These are phyloP conservation scores for Saccharomycopsis hybrid DNA, from an alignment of 1,139 yeast genomes.

Conservation along the genomic window DNA sequence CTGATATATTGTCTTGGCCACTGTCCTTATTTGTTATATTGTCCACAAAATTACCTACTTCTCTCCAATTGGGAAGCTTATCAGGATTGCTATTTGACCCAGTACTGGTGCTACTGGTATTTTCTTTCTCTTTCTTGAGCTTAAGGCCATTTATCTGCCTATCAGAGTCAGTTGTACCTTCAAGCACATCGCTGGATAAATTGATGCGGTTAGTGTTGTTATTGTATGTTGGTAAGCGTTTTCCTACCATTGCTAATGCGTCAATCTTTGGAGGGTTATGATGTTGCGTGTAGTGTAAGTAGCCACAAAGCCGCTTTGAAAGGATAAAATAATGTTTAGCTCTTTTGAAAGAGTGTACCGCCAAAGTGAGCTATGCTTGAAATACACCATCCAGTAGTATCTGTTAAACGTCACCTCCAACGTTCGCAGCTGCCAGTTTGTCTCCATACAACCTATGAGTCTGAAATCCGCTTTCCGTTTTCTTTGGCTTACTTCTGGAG, in stretches of 20 bases:
- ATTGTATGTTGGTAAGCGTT: constrained; percentile 16
- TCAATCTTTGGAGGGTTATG: neutral
- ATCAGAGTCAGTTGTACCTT: constrained; percentile 1
- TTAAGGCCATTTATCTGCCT: constrained; percentile 9
- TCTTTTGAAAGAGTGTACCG: too few species aligned
- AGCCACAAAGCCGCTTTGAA: too few species aligned
- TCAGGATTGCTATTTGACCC: neutral
- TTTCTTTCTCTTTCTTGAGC: constrained; percentile 10
- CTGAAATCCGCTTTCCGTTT: too few species aligned
- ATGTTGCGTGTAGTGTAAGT: neutral
- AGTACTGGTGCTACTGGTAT: constrained; percentile 3
- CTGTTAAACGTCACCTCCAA: too few species aligned
- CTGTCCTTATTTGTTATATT: constrained; percentile 32
- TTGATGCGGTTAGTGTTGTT: constrained; percentile 8
- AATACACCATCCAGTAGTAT: too few species aligned
- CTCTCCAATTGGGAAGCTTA: constrained; percentile 41
- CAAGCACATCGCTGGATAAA: constrained; percentile 10
- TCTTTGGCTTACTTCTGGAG: too few species aligned
- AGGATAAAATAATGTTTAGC: too few species aligned
- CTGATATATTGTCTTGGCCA: constrained; percentile 23
- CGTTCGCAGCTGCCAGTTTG: too few species aligned
- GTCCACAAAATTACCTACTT: constrained; percentile 53
- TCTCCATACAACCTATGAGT: too few species aligned
- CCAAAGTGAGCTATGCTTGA: too few species aligned
- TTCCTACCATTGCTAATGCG: constrained; percentile 10